Conservation (phyloP, 305 asterid genomes). For the Petunia hybrid region DNA sequence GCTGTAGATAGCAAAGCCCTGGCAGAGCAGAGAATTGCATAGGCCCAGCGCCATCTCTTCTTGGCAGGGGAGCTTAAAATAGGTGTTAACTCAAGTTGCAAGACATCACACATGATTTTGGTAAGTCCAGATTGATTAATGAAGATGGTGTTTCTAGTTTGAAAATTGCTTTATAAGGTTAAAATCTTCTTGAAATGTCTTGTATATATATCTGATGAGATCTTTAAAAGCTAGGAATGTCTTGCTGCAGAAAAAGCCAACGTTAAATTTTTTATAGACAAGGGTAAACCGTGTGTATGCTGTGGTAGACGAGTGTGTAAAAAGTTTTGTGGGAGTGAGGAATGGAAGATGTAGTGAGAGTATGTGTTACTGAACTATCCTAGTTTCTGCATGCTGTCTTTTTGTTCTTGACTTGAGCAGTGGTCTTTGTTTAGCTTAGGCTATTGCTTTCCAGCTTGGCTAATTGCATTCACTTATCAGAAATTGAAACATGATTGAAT, state of each 20-base stretch:
- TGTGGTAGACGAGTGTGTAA: neutral
- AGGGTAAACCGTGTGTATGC: neutral
- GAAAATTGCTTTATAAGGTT: neutral
- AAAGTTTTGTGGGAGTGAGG: neutral
- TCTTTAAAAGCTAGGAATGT: neutral
- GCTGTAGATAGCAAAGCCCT: conserved; percentile 32
- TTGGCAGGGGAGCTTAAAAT: neutral
- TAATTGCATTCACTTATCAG: neutral
- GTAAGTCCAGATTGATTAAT: neutral
- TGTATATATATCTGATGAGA: neutral
- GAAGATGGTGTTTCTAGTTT: neutral
- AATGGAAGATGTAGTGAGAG: neutral
- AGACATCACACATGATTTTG: conserved; percentile 12
- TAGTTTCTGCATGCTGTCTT: neutral
- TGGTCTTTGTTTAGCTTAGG: neutral
- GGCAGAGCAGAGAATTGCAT: neutral
- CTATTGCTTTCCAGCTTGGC: neutral
- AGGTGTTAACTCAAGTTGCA: neutral
- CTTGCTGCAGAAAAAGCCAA: neutral
- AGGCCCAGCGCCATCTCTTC: conserved; percentile 28
- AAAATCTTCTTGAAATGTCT: neutral
- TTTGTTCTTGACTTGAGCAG: neutral
- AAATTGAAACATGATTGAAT: neutral
- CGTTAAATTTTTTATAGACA: neutral
- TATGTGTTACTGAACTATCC: neutral